Conservation (phyloP, 2,329 filamentous ascomycete genomes). For the Microdochium paspali region DNA sequence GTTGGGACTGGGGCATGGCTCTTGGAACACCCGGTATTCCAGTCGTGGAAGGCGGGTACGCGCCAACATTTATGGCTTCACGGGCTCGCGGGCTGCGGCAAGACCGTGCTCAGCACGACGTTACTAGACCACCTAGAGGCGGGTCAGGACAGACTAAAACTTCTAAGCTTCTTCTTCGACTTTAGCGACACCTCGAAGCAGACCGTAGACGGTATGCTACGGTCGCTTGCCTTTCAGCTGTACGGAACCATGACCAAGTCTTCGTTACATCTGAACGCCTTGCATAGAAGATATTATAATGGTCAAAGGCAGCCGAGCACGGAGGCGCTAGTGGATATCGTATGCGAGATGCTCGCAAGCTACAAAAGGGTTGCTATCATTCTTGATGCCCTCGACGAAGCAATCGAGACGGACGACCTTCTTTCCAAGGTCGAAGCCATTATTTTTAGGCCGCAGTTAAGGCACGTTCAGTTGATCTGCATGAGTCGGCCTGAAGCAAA, state of each 20-base stretch:
- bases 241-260: conserved; percentile 7
- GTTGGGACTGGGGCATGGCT: no score
- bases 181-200: conserved; percentile 8
- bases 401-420: conserved; percentile 7
- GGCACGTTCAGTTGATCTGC: conserved; percentile 4
- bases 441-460: conserved; percentile 1
- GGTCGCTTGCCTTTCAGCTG: conserved; percentile 9
- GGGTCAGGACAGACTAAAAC: no score
- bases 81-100: no score
- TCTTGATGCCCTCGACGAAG: conserved; percentile 15
- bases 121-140: no score
- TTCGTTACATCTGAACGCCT: conserved; percentile 1
- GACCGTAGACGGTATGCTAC: conserved; percentile 3
- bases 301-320: conserved; percentile 12
- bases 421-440: conserved; percentile 8
- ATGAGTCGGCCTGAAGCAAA: conserved; percentile 11
- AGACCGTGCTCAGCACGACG: no score
- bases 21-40: no score
- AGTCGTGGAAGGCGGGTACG: no score
- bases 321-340: conserved; percentile 11
- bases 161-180: no score
- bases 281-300: conserved; percentile 8
- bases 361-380: conserved; percentile 5
- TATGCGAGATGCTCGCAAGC: conserved; percentile 11
- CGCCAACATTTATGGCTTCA: no score